Evolutionary conservation across 306 rosid species (phyloP), one percentile per base, ranked within the genome.

Genomic region (Echinosophora koreensis): DNA sequence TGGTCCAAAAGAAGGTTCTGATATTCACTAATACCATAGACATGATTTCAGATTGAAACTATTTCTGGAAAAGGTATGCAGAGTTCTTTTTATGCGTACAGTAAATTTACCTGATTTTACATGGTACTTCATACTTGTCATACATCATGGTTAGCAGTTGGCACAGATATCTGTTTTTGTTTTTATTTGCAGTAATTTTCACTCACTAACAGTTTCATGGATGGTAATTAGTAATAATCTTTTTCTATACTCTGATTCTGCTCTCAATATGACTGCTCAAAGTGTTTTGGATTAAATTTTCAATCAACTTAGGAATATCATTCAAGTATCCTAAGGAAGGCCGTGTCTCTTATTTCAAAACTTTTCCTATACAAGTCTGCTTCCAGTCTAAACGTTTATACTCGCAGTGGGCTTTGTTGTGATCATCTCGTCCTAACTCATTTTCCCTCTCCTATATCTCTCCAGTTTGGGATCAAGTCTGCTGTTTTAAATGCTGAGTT

Each of bases 401-500:
- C 69, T 55, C 69, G 74, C 62, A 17, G 11, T 37, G 32, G 46
- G 62, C 38, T 61, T 63, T 79, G 66, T 74, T 50, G 59, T 73
- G 59, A 35, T 41, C 37, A 35, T 51, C 57, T 55, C 38, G 8
- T 71, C 16, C 37, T 32, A 41, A 59, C 30, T 68, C 2, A 27
- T 38, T 78, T 77, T 50, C 32, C 17, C 46, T 35, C n/a, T 30
- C 52, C 49, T 77, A 9, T 69, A 68, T 57, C 22, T 62, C 73
- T 87, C 75, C 84, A 92, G 97, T 95, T 95, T 87, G 97, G 99
- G 67, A 89, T 95, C 28, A 92, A 85, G 83, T 89, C 97, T 81
- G 97, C 99, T 85, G 91, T 95, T 81, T 85, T 95, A 66, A 95
- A 95, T 88, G 93, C 97, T 5, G 97, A 92, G 88, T 83, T 95